These are phyloP conservation scores for Hamigera avellanea DNA, from an alignment of 495 filamentous ascomycete genomes.

Conservation along the genomic window DNA sequence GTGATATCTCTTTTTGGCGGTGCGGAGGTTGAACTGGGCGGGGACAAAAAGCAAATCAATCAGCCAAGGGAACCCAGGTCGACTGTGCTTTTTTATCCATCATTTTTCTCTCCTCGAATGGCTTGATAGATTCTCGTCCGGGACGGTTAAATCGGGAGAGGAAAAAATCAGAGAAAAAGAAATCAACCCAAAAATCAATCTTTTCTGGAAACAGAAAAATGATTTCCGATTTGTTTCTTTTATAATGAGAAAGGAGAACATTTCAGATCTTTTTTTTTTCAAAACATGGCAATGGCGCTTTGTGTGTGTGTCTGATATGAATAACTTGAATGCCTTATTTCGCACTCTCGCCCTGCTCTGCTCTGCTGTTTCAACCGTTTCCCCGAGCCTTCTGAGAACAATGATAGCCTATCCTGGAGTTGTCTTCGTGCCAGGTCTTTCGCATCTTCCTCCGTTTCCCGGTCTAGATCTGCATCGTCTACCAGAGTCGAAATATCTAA, in stretches of 20 bases:
- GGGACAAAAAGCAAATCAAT: slow-evolving; percentile 6
- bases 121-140: slow-evolving; percentile 12
- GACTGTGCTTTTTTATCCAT: slow-evolving; percentile 4
- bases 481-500: too few species aligned
- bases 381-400: too few species aligned
- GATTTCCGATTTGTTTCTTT: background rate
- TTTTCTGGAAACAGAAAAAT: background rate
- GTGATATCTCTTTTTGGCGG: slow-evolving; percentile 20
- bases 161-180: background rate
- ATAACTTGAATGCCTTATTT: too few species aligned
- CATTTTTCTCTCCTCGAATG: slow-evolving; percentile 11
- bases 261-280: slow-evolving; percentile 5
- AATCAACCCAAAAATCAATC: background rate
- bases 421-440: too few species aligned
- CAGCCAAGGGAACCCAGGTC: slow-evolving; percentile 7
- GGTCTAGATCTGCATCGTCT: too few species aligned
- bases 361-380: too few species aligned
- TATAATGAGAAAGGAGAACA: background rate
- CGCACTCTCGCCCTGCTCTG: too few species aligned
- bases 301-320: slow-evolving; percentile 14
- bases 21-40: slow-evolving; percentile 26
- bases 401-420: too few species aligned
- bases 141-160: slow-evolving; percentile 2
- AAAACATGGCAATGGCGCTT: slow-evolving; percentile 15
- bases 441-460: too few species aligned